Conservation (phyloP, 768 basidiomycete genomes). For the Lyophyllum semitale region DNA sequence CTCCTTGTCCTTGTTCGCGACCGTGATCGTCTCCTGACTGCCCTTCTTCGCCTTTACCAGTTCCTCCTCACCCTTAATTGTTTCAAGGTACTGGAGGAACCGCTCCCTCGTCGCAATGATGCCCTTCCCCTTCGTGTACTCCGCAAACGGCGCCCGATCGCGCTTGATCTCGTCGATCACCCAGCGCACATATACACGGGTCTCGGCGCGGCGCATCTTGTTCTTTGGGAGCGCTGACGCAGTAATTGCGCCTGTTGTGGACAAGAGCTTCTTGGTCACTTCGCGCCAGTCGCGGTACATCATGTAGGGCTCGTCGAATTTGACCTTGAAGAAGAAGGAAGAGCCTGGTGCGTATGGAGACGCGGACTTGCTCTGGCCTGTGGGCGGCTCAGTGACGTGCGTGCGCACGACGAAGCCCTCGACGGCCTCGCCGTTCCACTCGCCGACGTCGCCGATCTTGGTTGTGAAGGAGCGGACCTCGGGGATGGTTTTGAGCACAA, state of each 20-base stretch:
- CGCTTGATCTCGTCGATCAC: slow-evolving; percentile 71
- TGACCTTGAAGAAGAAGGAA: slow-evolving; percentile 98
- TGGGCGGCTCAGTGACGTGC: slow-evolving; percentile 50
- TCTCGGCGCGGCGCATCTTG: slow-evolving; percentile 78
- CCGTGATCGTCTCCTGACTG: slow-evolving; percentile 33
- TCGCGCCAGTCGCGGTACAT: slow-evolving; percentile 99
- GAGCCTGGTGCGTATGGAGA: slow-evolving; percentile 78
- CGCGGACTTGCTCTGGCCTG: slow-evolving; percentile 24
- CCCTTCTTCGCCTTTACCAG: slow-evolving; percentile 30
- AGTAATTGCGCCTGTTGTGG: slow-evolving; percentile 25
- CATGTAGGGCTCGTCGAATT: slow-evolving; percentile 98
- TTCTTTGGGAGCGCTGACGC: slow-evolving; percentile 52
- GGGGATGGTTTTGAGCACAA: slow-evolving; percentile 56
- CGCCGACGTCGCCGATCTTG: slow-evolving; percentile 62
- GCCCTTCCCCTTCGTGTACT: slow-evolving; percentile 72
- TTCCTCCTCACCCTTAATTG: slow-evolving; percentile 43
- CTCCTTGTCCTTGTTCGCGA: slow-evolving; percentile 18
- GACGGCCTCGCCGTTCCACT: slow-evolving; percentile 82
- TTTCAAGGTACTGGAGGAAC: slow-evolving; percentile 71
- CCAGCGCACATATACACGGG: slow-evolving; percentile 81
- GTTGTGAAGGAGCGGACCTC: slow-evolving; percentile 77
- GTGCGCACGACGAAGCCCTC: slow-evolving; percentile 96
- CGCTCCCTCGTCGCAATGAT: slow-evolving; percentile 82
- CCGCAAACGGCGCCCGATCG: slow-evolving; percentile 60
- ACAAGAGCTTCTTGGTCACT: slow-evolving; percentile 78